Evolutionary conservation across 352 stramenopile genomes (phyloP).

Genomic region (Globisporangium paddicum): DNA sequence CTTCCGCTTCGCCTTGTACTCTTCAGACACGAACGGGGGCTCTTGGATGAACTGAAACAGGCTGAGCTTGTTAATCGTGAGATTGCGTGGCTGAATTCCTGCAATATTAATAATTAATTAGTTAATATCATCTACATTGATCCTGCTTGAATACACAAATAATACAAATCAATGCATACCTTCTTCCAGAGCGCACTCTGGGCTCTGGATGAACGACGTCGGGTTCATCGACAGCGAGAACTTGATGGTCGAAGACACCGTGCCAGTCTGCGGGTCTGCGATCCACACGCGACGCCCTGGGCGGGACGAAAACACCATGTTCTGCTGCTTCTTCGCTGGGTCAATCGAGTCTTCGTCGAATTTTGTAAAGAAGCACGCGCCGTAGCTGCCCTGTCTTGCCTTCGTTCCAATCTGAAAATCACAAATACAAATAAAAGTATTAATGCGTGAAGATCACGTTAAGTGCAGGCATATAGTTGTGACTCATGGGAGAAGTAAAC

Average conservation of each 20-base stretch:
- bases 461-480: too few relatives aligned
- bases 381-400: slow-evolving; percentile 72
- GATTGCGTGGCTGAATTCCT: slow-evolving; percentile 58
- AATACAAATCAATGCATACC: slow-evolving; percentile 16
- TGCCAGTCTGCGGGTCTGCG: slow-evolving; percentile 67
- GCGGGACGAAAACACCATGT: slow-evolving; percentile 76
- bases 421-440: background rate
- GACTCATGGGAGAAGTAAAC: background rate
- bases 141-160: background rate
- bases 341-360: slow-evolving; percentile 54
- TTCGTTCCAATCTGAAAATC: slow-evolving; percentile 70
- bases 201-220: slow-evolving; percentile 47
- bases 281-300: slow-evolving; percentile 80
- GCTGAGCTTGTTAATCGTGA: slow-evolving; percentile 79
- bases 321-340: slow-evolving; percentile 51
- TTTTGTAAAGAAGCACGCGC: slow-evolving; percentile 77
- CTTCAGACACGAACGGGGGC: slow-evolving; percentile 36
- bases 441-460: too few relatives aligned
- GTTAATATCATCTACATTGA: too few relatives aligned
- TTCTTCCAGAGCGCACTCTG: slow-evolving; percentile 54
- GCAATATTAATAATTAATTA: background rate
- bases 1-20: slow-evolving; percentile 30
- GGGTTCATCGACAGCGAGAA: slow-evolving; percentile 75
- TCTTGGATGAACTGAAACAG: slow-evolving; percentile 72
- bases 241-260: slow-evolving; percentile 79